Evolutionary conservation across 73 alveolate genomes (phyloP).

Genomic region (Symbiodinium natans): DNA sequence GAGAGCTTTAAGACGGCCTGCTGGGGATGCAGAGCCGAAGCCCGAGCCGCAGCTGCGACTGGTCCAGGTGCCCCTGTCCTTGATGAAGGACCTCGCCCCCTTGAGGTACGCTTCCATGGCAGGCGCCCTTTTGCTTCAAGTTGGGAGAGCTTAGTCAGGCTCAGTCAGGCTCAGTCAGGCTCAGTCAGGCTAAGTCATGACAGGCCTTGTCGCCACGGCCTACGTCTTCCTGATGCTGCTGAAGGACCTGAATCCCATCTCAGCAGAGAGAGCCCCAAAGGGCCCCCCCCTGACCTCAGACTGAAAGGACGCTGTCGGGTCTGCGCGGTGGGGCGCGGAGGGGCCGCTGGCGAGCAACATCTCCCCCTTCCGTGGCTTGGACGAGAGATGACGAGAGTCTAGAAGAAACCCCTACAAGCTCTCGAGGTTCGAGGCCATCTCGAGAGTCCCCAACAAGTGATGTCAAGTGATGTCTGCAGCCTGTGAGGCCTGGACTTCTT

Average conservation of each 20-base stretch:
- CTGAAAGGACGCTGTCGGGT: background rate
- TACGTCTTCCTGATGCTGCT: conserved; percentile 15
- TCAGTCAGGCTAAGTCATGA: background rate
- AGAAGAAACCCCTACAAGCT: too few relatives aligned
- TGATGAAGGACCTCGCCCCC: conserved; percentile 4
- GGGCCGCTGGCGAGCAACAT: conserved; percentile 8
- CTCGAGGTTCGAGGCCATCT: background rate
- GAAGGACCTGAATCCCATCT: background rate
- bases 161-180: background rate
- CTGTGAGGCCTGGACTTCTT: conserved; percentile 8
- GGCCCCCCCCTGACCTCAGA: background rate
- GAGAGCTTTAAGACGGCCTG: background rate
- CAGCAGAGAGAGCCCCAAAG: too few relatives aligned
- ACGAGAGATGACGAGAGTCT: too few relatives aligned
- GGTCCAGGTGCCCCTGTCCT: conserved; percentile 24
- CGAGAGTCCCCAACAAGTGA: too few relatives aligned
- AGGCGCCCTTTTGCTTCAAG: too few relatives aligned
- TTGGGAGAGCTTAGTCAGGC: background rate
- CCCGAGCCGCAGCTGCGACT: too few relatives aligned
- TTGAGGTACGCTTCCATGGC: conserved; percentile 2
- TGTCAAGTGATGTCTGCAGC: too few relatives aligned
- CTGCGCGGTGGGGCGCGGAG: background rate
- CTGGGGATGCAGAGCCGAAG: background rate
- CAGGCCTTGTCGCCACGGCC: conserved; percentile 28
- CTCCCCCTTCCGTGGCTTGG: background rate